Percentiles rank a stretch among this genome's conserved stretches.
phyloP scores from a whole-genome alignment of 2,329 filamentous ascomycete species.

The Aspergillus persii region DNA sequence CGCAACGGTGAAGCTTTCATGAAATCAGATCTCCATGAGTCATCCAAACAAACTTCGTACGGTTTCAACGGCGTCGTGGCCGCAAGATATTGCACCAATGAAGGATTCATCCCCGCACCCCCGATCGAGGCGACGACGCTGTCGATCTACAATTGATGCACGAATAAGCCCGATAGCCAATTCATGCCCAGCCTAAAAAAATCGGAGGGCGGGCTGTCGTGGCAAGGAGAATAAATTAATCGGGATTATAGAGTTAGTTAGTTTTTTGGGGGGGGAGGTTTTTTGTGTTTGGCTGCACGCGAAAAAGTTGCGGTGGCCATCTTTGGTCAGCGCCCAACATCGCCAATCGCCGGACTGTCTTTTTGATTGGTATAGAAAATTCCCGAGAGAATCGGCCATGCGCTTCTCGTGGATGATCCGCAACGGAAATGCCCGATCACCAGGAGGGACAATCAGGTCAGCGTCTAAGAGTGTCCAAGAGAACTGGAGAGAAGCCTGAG shows the following conservation, averaged over 20 bases:
- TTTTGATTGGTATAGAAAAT: constrained; percentile 30
- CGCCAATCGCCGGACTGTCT: constrained; percentile 6
- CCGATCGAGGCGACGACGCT: constrained; percentile 23
- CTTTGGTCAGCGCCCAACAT: constrained; percentile 23
- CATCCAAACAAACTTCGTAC: not conserved
- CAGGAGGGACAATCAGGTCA: constrained; percentile 1
- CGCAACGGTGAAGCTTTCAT: constrained; percentile 1
- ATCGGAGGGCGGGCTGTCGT: constrained; percentile 5
- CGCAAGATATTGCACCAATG: constrained; percentile 33
- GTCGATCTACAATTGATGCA: constrained; percentile 23
- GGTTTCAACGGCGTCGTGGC: constrained; percentile 16
- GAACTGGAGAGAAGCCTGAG: constrained; percentile 6
- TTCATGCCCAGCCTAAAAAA: not conserved
- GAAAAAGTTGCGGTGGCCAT: constrained; percentile 14
- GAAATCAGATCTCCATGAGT: constrained; percentile 11
- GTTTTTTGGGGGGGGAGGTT: not conserved
- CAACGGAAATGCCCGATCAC: constrained; percentile 32
- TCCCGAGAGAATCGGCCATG: constrained; percentile 25
- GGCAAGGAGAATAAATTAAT: constrained; percentile 3
- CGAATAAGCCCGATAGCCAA: constrained; percentile 7
- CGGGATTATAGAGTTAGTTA: constrained; percentile 1
- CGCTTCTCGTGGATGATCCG: constrained; percentile 26
- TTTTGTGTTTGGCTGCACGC: not conserved
- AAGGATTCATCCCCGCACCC: constrained; percentile 20
- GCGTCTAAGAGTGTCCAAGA: constrained; percentile 4